Base-by-base conservation (phyloP, 441 rosid genomes). In the Eutrema salsugineum region DNA sequence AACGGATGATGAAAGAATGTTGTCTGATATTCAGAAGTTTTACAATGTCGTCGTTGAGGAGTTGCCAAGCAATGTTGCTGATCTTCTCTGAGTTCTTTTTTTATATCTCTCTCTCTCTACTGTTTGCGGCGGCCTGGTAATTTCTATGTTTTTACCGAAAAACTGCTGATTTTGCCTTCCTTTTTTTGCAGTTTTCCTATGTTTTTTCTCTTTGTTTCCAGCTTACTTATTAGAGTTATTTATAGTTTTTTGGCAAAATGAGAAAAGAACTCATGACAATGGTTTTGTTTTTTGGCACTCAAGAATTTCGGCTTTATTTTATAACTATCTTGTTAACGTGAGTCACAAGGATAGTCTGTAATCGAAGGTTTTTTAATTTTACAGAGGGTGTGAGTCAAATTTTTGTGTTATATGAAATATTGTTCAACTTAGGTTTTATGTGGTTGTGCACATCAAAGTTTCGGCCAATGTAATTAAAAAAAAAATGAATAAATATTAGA, bases 31-130 rank as follows among this genome's bases (percentile, higher is more conserved):
- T 40, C 87, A 86, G 76, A 86, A 77, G 75, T 86, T 83, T 71
- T 85, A 85, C 74, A 85, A 82, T 8, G 87, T 85, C 63, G 78
- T 82, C 14, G 46, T 86, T 0, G 83, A 84, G 76, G 90, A 86
- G 83, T 83, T 84, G 27, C 87, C 87, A 4, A 70, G 73, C n/a
- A 84, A 86, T 11, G 80, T 86, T 27, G 87, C 87, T 28, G 90
- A 86, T 61, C 86, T 83, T 66, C 70, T 66, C 60, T 66, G 38
- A 66, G 59, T 22, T 22, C 36, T 11, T 44, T 62, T 46, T 48
- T 19, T 47, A 0, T 33, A 1, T 32, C 6, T 32, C 6, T 30
- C 17, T 9, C n/a, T n/a, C n/a, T 20, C 15, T 54, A 1, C 22
- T 54, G 39, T 54, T 54, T 54, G 32, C 9, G 49, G 59, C 66